Evolutionary conservation across 1,139 yeast genomes (phyloP).

Genomic region (Debaryomyces fabryi): DNA sequence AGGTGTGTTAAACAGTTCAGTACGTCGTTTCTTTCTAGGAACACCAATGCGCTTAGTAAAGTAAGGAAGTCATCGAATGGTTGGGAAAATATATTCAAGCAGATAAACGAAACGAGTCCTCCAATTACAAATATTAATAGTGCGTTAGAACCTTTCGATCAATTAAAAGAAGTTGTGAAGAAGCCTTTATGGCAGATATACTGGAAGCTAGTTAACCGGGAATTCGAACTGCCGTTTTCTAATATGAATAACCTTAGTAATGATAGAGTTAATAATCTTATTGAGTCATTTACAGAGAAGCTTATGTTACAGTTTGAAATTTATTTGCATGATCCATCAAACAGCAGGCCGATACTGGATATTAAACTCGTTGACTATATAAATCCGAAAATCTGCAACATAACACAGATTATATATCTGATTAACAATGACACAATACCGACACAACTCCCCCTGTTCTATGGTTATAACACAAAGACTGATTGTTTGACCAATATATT

Average conservation of each 20-base stretch:
- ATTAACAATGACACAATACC: conserved; percentile 26
- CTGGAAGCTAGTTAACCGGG: conserved; percentile 1
- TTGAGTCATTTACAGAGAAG: conserved; percentile 5
- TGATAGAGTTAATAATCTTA: conserved; percentile 1
- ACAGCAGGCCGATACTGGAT: background rate
- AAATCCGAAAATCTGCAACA: conserved; percentile 31
- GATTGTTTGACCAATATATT: conserved; percentile 26
- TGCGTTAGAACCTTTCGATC: background rate
- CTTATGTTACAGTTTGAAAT: conserved; percentile 1
- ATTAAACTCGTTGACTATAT: conserved; percentile 26
- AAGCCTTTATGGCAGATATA: conserved; percentile 6
- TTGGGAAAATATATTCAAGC: background rate
- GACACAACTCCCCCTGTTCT: conserved; percentile 19
- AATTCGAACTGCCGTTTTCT: conserved; percentile 9
- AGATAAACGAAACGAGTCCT: background rate
- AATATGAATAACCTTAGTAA: conserved; percentile 9
- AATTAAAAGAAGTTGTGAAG: conserved; percentile 5
- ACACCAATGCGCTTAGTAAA: background rate
- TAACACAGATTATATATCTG: conserved; percentile 22
- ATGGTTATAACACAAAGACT: conserved; percentile 19
- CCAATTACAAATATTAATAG: background rate
- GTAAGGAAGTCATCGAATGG: background rate
- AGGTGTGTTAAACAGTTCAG: background rate
- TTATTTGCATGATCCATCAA: background rate
- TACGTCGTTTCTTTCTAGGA: background rate